phyloP scores from a whole-genome alignment of 192 early-diverging fungal genomes.

The Podila epigama region DNA sequence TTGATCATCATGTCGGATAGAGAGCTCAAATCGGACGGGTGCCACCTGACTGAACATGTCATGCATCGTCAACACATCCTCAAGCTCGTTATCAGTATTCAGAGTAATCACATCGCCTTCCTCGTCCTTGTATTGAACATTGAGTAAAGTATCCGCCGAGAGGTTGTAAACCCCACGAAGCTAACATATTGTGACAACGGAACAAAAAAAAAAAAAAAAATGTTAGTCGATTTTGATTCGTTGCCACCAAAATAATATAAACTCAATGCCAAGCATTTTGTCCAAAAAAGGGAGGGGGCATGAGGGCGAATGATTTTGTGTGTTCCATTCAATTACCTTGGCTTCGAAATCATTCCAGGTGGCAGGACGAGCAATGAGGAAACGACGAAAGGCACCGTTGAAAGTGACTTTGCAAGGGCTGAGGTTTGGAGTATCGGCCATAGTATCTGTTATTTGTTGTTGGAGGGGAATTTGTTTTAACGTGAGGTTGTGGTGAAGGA shows the following conservation, averaged over 20 bases:
- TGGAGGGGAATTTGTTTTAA: too few relatives aligned
- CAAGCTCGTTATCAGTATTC: conserved; percentile 38
- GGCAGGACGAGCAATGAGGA: conserved; percentile 40
- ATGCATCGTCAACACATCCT: conserved; percentile 43
- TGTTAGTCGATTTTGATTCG: too few relatives aligned
- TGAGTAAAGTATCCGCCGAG: neutral
- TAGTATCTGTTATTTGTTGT: neutral
- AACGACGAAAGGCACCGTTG: conserved; percentile 38
- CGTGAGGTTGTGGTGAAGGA: too few relatives aligned
- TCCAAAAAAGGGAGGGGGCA: neutral
- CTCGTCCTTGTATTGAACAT: conserved; percentile 46
- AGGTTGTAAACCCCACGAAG: conserved; percentile 26
- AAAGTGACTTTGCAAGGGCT: conserved; percentile 46
- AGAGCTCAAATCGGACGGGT: conserved; percentile 37
- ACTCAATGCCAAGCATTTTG: conserved; percentile 6
- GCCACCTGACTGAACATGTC: conserved; percentile 28
- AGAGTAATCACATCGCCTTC: conserved; percentile 45
- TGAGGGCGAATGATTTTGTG: neutral
- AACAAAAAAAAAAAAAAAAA: neutral
- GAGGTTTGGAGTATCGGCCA: conserved; percentile 29
- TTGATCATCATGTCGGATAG: conserved; percentile 14
- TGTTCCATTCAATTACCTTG: conserved; percentile 42
- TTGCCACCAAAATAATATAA: neutral
- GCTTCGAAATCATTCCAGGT: conserved; percentile 36
- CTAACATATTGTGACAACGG: conserved; percentile 4